Base-by-base conservation (phyloP, 208 protist genomes). In the Borovskyia barvae region DNA sequence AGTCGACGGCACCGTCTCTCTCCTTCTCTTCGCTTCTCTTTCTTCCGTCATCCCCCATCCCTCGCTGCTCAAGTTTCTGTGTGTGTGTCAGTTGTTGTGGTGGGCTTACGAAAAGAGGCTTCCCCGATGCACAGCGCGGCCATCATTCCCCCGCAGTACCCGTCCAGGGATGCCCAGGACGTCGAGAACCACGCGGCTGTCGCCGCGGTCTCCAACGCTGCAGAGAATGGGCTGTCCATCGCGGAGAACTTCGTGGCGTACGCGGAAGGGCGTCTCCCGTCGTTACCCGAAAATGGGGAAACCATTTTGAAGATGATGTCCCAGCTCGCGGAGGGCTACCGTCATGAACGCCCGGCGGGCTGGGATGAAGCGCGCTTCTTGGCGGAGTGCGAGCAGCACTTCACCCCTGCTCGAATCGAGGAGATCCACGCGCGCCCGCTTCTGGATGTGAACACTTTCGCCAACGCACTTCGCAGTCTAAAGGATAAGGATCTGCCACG, bases 191-290 rank as follows among this genome's bases (percentile, higher is more conserved):
- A 72, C 45, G 76, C 75, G 33, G 62, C 70, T 22, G 22, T 78
- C 28, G 75, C 71, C 29, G 78, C 78, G 12, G 39, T 90, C 8
- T 37, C 60, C 29, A 79, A 90, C 14, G 40, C 88, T 29, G 52
- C 77, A 6, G 82, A 90, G 54, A 86, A 68, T 50, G 81, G 82
- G 49, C 75, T 88, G 51, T 52, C 75, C 32, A 68, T 88, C 11
- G 77, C 80, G 1, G 82, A 93, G 57, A 93, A 83, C 72, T 90
- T 81, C 53, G 46, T 77, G 0, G 35, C 58, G 61, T 93, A 90
- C 69, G 70, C 80, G 3, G 77, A 87, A 11, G 80, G 77, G 37
- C 82, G 86, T 41, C 77, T 93, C 17, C 49, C 76, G 7, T 63
- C 77, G 14, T 76, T 93, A n/a, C 45, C 45, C 9, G 20, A 39